phyloP scores from a whole-genome alignment of 441 rosid genomes.

The Biscutella laevigata region DNA sequence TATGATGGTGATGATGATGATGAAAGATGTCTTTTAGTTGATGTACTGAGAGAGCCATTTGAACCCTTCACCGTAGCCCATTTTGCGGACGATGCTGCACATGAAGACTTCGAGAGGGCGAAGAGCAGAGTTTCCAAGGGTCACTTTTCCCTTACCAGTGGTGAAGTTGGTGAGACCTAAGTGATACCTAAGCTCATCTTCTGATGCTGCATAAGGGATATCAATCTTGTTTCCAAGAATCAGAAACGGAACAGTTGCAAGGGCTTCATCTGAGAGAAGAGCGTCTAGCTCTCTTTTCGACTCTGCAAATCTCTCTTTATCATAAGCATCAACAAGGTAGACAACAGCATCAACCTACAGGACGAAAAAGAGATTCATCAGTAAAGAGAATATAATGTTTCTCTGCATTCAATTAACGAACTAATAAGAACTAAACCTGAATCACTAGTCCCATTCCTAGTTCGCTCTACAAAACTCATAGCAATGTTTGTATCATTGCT shows the following conservation, averaged over 20 bases:
- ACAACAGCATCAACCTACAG: constrained; percentile 82
- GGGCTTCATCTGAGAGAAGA: constrained; percentile 65
- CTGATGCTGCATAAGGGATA: constrained; percentile 73
- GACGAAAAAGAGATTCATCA: not conserved
- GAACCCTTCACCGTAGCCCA: constrained; percentile 72
- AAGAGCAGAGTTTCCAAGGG: constrained; percentile 41
- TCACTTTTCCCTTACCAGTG: constrained; percentile 62
- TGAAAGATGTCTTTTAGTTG: constrained; percentile 21
- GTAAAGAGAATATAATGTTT: not conserved
- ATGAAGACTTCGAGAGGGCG: constrained; percentile 68
- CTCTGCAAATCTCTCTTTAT: constrained; percentile 70
- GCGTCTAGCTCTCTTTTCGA: constrained; percentile 82
- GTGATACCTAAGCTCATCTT: constrained; percentile 66
- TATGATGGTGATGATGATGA: not conserved
- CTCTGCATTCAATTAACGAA: too few relatives aligned
- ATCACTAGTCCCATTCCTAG: too few relatives aligned
- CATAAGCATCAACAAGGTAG: constrained; percentile 81
- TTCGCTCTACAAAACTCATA: not conserved
- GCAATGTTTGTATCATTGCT: not conserved
- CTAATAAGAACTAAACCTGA: too few relatives aligned
- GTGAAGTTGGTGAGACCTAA: constrained; percentile 74
- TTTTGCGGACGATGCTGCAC: constrained; percentile 68
- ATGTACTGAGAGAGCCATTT: constrained; percentile 62
- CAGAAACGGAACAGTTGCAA: constrained; percentile 61
- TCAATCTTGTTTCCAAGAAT: constrained; percentile 81